Conservation (phyloP, 352 stramenopile genomes). For the Phytophthora syringae region DNA sequence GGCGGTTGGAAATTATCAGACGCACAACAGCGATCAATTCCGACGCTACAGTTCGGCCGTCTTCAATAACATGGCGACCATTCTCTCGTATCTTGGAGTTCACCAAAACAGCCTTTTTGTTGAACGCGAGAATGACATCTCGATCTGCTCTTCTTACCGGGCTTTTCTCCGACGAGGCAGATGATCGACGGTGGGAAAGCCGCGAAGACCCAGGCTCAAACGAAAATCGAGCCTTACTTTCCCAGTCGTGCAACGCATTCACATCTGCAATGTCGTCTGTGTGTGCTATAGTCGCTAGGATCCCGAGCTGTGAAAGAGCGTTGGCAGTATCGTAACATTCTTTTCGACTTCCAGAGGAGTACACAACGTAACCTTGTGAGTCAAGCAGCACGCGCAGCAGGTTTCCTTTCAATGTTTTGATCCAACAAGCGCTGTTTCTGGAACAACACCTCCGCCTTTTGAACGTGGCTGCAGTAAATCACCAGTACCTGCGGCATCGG, state of each 20-base stretch:
- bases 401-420: slow-evolving; percentile 71
- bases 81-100: slow-evolving; percentile 16
- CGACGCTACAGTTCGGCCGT: slow-evolving; percentile 41
- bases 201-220: slow-evolving; percentile 59
- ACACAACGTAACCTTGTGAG: slow-evolving; percentile 56
- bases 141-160: slow-evolving; percentile 39
- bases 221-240: slow-evolving; percentile 39
- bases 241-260: slow-evolving; percentile 56
- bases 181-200: slow-evolving; percentile 44
- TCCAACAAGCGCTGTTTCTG: slow-evolving; percentile 59
- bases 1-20: slow-evolving; percentile 22
- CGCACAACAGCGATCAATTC: slow-evolving; percentile 48
- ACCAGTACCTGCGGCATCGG: slow-evolving; percentile 48
- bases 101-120: slow-evolving; percentile 26
- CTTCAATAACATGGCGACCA: slow-evolving; percentile 21
- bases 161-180: slow-evolving; percentile 32
- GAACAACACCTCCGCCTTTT: slow-evolving; percentile 54
- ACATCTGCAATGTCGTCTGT: slow-evolving; percentile 43
- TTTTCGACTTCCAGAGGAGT: slow-evolving; percentile 41
- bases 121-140: slow-evolving; percentile 51
- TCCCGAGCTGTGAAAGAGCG: slow-evolving; percentile 45
- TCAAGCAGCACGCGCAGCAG: slow-evolving; percentile 53
- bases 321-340: slow-evolving; percentile 48
- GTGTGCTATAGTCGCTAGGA: slow-evolving; percentile 54
- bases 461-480: slow-evolving; percentile 69